A percentile compares a stretch with the other conserved stretches of the same genome.
These are phyloP conservation scores for Fusarium lyarnte DNA, from an alignment of 2,329 filamentous ascomycete species.

Conservation along the genomic window DNA sequence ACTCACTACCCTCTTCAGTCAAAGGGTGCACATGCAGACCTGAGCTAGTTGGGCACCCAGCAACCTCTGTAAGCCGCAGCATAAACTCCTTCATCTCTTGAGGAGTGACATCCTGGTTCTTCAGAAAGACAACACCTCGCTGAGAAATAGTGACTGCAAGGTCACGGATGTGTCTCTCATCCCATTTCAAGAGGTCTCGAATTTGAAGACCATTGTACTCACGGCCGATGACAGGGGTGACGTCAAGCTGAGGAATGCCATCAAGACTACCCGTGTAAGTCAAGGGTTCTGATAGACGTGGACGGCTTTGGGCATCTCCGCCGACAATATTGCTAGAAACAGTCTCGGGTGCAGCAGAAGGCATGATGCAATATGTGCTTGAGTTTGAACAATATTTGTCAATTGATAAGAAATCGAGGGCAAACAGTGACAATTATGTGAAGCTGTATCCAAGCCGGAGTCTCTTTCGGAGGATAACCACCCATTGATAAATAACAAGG, in stretches of 20 bases:
- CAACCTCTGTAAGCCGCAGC: slow-evolving; percentile 46
- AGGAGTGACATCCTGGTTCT: slow-evolving; percentile 50
- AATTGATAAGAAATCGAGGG: slow-evolving; percentile 7
- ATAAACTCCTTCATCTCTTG: slow-evolving; percentile 52
- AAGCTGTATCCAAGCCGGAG: slow-evolving; percentile 28
- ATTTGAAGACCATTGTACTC: slow-evolving; percentile 56
- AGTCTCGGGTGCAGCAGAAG: slow-evolving; percentile 43
- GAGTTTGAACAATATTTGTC: slow-evolving; percentile 3
- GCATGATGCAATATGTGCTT: slow-evolving; percentile 45
- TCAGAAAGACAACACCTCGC: slow-evolving; percentile 51
- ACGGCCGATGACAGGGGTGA: slow-evolving; percentile 61
- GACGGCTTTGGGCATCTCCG: slow-evolving; percentile 45
- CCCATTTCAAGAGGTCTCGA: slow-evolving; percentile 46
- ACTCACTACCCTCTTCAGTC: slow-evolving; percentile 61
- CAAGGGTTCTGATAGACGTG: slow-evolving; percentile 48
- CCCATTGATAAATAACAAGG: slow-evolving; percentile 13
- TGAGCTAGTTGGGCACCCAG: slow-evolving; percentile 56
- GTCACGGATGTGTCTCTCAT: slow-evolving; percentile 62
- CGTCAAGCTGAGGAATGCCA: slow-evolving; percentile 48
- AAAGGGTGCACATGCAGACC: slow-evolving; percentile 65
- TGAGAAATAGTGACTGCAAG: slow-evolving; percentile 61
- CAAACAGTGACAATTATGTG: slow-evolving; percentile 7
- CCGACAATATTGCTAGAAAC: slow-evolving; percentile 45
- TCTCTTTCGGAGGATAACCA: slow-evolving; percentile 22
- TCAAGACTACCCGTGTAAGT: slow-evolving; percentile 55